These are phyloP conservation scores for Nakazawaea ernobii DNA, from an alignment of 805 yeast species.

Conservation along the genomic window DNA sequence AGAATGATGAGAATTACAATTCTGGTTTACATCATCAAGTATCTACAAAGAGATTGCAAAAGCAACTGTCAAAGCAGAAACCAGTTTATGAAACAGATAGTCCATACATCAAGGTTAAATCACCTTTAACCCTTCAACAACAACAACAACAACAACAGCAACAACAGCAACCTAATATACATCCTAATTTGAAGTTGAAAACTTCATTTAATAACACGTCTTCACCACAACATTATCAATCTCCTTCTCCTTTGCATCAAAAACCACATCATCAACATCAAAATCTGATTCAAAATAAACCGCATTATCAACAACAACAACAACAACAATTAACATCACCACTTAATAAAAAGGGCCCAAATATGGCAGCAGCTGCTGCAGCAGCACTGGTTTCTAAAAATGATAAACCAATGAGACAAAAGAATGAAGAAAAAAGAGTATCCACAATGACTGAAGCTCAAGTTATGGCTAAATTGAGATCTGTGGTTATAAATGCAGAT, in stretches of 20 bases:
- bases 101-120: slow-evolving; percentile 10
- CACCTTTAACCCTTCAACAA: slow-evolving; percentile 3
- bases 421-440: slow-evolving; percentile 43
- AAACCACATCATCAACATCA: slow-evolving; percentile 1
- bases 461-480: slow-evolving; percentile 69
- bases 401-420: slow-evolving; percentile 16
- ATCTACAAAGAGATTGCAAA: slow-evolving; percentile 11
- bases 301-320: slow-evolving; percentile 15
- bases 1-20: background rate
- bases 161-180: slow-evolving; percentile 16
- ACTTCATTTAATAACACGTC: slow-evolving; percentile 14
- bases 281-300: background rate
- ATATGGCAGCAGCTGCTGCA: slow-evolving; percentile 28
- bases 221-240: slow-evolving; percentile 11
- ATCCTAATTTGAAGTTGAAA: slow-evolving; percentile 30
- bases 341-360: slow-evolving; percentile 17
- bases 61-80: slow-evolving; percentile 8
- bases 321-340: slow-evolving; percentile 19
- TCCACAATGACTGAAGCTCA: slow-evolving; percentile 80
- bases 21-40: slow-evolving; percentile 5
- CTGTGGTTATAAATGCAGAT: slow-evolving; percentile 78
- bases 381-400: slow-evolving; percentile 26
- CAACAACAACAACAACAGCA: slow-evolving; percentile 11
- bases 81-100: slow-evolving; percentile 11
- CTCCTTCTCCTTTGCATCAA: background rate